Conservation (phyloP, 2,329 filamentous ascomycete species). For the Thermochaetoides dissita region DNA sequence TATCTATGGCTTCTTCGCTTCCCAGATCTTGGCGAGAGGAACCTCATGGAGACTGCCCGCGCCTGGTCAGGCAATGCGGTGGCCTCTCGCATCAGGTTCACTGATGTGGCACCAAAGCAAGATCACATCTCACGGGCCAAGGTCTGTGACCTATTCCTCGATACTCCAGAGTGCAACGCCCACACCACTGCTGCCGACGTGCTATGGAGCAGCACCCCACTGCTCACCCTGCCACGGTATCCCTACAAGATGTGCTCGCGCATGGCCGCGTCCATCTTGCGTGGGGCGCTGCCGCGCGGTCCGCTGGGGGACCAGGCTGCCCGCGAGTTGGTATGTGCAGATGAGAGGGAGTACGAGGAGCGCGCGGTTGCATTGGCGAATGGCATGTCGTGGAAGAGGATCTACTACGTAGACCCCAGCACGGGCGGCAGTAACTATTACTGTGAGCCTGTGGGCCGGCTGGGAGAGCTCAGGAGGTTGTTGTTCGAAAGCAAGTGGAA, state of each 20-base stretch:
- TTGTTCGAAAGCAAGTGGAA: slow-evolving; percentile 74
- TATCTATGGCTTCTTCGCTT: slow-evolving; percentile 95
- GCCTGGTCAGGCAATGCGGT: slow-evolving; percentile 77
- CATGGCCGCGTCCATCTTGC: slow-evolving; percentile 91
- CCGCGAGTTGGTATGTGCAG: slow-evolving; percentile 59
- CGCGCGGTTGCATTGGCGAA: slow-evolving; percentile 55
- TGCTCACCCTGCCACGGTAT: slow-evolving; percentile 82
- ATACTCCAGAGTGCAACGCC: slow-evolving; percentile 95
- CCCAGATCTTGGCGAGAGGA: slow-evolving; percentile 78
- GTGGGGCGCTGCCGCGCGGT: slow-evolving; percentile 67
- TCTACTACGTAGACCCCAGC: neutral
- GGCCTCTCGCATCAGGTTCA: slow-evolving; percentile 79
- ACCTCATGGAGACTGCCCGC: slow-evolving; percentile 66
- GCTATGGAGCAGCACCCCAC: slow-evolving; percentile 86
- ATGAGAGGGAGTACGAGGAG: slow-evolving; percentile 74
- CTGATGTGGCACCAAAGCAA: slow-evolving; percentile 89
- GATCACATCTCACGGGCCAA: slow-evolving; percentile 85
- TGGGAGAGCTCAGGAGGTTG: slow-evolving; percentile 66
- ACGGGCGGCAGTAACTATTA: slow-evolving; percentile 16
- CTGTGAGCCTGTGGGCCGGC: slow-evolving; percentile 48
- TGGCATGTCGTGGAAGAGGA: slow-evolving; percentile 35
- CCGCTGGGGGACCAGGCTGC: slow-evolving; percentile 54
- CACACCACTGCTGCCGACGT: slow-evolving; percentile 96
- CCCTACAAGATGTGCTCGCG: slow-evolving; percentile 98
- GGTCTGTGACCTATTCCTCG: slow-evolving; percentile 86